Percentiles rank a stretch among this genome's conserved stretches.
phyloP scores from a whole-genome alignment of 2,329 filamentous ascomycete genomes.

The Trichoderma sp. region DNA sequence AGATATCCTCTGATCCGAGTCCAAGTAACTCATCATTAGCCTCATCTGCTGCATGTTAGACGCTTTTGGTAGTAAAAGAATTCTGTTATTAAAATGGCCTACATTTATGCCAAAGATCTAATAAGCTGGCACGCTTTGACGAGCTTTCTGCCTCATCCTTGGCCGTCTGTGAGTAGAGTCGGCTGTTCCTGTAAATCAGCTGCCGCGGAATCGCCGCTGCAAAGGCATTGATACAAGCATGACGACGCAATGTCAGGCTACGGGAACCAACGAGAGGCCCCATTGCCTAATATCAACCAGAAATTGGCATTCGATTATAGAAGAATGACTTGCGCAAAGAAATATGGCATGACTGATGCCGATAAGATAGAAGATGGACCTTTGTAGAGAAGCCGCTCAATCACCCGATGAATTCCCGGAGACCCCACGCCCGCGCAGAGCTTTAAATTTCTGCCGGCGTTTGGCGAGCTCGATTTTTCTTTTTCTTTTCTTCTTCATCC shows the following conservation, averaged over 20 bases:
- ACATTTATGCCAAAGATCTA: conserved; percentile 34
- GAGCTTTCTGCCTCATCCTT: conserved; percentile 1
- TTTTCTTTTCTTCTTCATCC: conserved; percentile 68
- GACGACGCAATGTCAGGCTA: conserved; percentile 24
- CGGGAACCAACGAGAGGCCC: conserved; percentile 28
- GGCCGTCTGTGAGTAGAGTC: background rate
- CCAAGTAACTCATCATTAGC: conserved; percentile 26
- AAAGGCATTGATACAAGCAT: background rate
- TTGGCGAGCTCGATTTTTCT: conserved; percentile 28
- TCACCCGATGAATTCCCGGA: conserved; percentile 31
- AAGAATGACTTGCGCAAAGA: background rate
- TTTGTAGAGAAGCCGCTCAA: background rate
- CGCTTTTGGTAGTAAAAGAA: background rate
- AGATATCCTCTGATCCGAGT: conserved; percentile 21
- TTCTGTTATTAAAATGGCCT: background rate
- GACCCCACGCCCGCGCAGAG: conserved; percentile 26
- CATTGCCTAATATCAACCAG: conserved; percentile 21
- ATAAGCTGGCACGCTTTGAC: conserved; percentile 26
- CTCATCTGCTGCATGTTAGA: conserved; percentile 27
- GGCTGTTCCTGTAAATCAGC: conserved; percentile 20
- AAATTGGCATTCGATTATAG: background rate
- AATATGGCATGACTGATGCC: conserved; percentile 9
- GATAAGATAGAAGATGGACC: conserved; percentile 19
- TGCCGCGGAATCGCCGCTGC: conserved; percentile 15
- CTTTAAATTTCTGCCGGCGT: conserved; percentile 37